Conservation (phyloP, 371 early-diverging fungal species). For the Zychaea mexicana region DNA sequence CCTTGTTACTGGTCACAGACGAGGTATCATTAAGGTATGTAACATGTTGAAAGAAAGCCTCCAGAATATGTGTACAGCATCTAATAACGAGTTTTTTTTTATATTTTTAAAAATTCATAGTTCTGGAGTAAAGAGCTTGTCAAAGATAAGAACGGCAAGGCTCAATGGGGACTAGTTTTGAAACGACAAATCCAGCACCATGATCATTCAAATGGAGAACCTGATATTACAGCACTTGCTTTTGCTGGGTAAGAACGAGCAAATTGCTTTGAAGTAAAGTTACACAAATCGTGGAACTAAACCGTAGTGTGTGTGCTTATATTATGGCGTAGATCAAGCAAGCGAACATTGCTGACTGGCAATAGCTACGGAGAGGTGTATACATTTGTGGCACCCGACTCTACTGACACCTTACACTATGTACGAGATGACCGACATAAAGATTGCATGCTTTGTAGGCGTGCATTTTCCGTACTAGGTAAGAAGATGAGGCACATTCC, state of each 20-base stretch:
- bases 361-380: slow-evolving; percentile 62
- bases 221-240: slow-evolving; percentile 48
- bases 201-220: slow-evolving; percentile 16
- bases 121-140: slow-evolving; percentile 50
- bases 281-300: neutral
- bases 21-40: slow-evolving; percentile 50
- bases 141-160: slow-evolving; percentile 28
- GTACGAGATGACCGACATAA: slow-evolving; percentile 58
- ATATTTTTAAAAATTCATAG: slow-evolving; percentile 8
- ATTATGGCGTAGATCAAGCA: slow-evolving; percentile 27
- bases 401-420: slow-evolving; percentile 67
- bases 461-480: slow-evolving; percentile 65
- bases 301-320: too few relatives aligned
- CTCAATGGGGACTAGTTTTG: slow-evolving; percentile 35
- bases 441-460: slow-evolving; percentile 62
- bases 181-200: slow-evolving; percentile 30
- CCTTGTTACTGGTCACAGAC: slow-evolving; percentile 63
- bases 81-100: too few relatives aligned
- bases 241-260: slow-evolving; percentile 45
- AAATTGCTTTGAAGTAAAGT: neutral
- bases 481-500: too few relatives aligned
- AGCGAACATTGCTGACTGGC: slow-evolving; percentile 63
- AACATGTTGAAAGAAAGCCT: neutral
- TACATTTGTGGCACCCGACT: slow-evolving; percentile 71
- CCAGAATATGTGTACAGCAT: neutral